Base-by-base conservation (phyloP, 2,329 filamentous ascomycete genomes). In the Penicillium carneum region DNA sequence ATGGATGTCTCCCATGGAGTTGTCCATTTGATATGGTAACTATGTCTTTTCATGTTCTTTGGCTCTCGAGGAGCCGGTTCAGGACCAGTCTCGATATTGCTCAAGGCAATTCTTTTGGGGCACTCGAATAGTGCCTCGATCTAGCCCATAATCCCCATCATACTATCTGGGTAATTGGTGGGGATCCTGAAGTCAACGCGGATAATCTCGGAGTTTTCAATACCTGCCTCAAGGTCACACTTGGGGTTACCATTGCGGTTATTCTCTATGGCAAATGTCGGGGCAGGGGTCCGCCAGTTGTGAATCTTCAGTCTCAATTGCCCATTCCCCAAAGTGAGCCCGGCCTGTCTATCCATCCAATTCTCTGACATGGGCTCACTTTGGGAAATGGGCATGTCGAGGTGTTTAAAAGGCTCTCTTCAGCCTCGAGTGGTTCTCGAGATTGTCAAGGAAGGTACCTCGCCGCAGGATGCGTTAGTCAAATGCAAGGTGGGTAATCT, bases 11-110 rank as follows among this genome's bases (percentile, higher is more conserved):
- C 29, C 42, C 50, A 47, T 4, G 29, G 42, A n/a, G 14, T 10
- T 9, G 50, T 41, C 57, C 57, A 59, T 26, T 54, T 39, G n/a
- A 48, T 45, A 14, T 46, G 16, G 14, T 46, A 20, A 2, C 9
- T 7, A 1, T 23, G 7, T 9, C 34, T 33, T 6, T 59, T 36
- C 3, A 36, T n/a, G 16, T 42, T 29, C 5, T 10, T 52, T 2
- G 12, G 20, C n/a, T 58, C 56, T 20, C 16, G 39, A 9, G 9
- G 12, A 34, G 42, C 48, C 12, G 20, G 14, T 26, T 18, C 33
- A 5, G 16, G n/a, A 5, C 56, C 56, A 4, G 33, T n/a, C 33
- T 58, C 49, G 4, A 58, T 39, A 1, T 33, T 29, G 3, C 9
- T 29, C 4, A 58, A 46, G 16, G n/a, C 41, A 18, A 58, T 12